Evolutionary conservation across 2,329 filamentous ascomycete genomes (phyloP).

Genomic region (Neofusicoccum cordaticola): DNA sequence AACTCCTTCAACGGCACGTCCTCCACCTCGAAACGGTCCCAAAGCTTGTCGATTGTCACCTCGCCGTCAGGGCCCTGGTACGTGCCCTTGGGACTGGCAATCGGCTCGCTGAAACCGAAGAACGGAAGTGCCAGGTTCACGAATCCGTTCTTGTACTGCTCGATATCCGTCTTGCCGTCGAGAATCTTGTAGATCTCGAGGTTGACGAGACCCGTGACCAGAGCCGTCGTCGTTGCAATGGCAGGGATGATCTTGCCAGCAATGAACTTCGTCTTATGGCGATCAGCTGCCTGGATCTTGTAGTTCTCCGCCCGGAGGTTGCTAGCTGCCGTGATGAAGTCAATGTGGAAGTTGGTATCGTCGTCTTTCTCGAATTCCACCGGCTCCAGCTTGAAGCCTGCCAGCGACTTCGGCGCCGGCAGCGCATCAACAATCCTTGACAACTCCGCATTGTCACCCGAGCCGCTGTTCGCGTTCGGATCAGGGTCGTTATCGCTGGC

Average conservation of each 20-base stretch:
- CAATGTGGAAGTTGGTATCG: slow-evolving; percentile 95
- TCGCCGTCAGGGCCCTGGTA: slow-evolving; percentile 76
- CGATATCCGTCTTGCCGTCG: slow-evolving; percentile 92
- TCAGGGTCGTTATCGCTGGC: slow-evolving; percentile 94
- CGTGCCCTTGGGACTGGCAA: slow-evolving; percentile 86
- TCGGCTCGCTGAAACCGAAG: slow-evolving; percentile 97
- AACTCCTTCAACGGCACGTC: slow-evolving; percentile 84
- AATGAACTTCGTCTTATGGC: slow-evolving; percentile 99
- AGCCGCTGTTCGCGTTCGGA: slow-evolving; percentile 66
- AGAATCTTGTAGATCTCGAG: slow-evolving; percentile 95
- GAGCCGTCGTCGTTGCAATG: slow-evolving; percentile 93
- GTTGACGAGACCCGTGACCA: slow-evolving; percentile 90
- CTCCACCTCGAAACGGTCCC: slow-evolving; percentile 92
- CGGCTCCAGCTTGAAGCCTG: slow-evolving; percentile 83
- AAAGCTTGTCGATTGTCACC: slow-evolving; percentile 89
- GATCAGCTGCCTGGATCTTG: slow-evolving; percentile 87
- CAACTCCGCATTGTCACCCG: slow-evolving; percentile 71
- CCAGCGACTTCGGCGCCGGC: slow-evolving; percentile 74
- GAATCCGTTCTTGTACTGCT: slow-evolving; percentile 99
- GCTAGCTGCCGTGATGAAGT: slow-evolving; percentile 96
- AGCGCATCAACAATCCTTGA: slow-evolving; percentile 69
- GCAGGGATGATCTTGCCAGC: slow-evolving; percentile 99
- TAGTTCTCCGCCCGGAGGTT: slow-evolving; percentile 97
- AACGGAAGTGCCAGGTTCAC: slow-evolving; percentile 94
- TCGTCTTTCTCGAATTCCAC: slow-evolving; percentile 99